These are phyloP conservation scores for Wallacemonas rigidus DNA, from an alignment of 208 protist genomes.

Conservation along the genomic window DNA sequence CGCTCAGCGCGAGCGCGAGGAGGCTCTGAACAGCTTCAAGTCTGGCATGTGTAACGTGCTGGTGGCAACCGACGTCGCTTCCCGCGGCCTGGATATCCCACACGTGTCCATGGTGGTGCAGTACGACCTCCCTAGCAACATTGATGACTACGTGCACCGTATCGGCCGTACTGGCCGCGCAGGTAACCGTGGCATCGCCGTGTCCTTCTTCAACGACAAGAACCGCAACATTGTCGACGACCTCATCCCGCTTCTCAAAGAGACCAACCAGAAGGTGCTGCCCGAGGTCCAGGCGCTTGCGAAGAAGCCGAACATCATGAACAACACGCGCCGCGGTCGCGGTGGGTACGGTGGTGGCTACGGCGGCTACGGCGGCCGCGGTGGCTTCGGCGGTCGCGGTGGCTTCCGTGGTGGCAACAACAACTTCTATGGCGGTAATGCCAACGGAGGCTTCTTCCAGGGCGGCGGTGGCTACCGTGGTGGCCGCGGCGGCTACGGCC, in stretches of 20 bases:
- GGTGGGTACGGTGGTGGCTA: slow-evolving; percentile 44
- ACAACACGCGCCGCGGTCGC: slow-evolving; percentile 47
- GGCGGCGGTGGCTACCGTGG: slow-evolving; percentile 29
- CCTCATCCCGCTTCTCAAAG: slow-evolving; percentile 81
- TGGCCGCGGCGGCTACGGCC: slow-evolving; percentile 21
- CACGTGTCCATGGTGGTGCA: slow-evolving; percentile 98
- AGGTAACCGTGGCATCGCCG: slow-evolving; percentile 96
- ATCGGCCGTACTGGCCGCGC: slow-evolving; percentile 99
- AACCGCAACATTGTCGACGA: slow-evolving; percentile 92
- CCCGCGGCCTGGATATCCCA: slow-evolving; percentile 97
- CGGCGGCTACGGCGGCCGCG: slow-evolving; percentile 34
- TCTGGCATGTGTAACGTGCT: slow-evolving; percentile 89
- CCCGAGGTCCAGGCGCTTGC: slow-evolving; percentile 73
- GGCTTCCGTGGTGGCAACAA: slow-evolving; percentile 23
- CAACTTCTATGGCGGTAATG: slow-evolving; percentile 27
- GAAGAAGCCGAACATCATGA: slow-evolving; percentile 75
- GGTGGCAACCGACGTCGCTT: slow-evolving; percentile 98
- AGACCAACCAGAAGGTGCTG: slow-evolving; percentile 83
- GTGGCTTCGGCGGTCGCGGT: slow-evolving; percentile 25
- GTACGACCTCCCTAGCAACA: slow-evolving; percentile 97
- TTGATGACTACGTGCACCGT: slow-evolving; percentile 99
- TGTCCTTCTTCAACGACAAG: slow-evolving; percentile 96
- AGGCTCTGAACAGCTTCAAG: slow-evolving; percentile 91
- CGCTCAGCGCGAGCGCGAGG: slow-evolving; percentile 92
- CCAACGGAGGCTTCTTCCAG: slow-evolving; percentile 33